Evolutionary conservation across 352 stramenopile species (phyloP).

Genomic region (Phytophthora europaea): DNA sequence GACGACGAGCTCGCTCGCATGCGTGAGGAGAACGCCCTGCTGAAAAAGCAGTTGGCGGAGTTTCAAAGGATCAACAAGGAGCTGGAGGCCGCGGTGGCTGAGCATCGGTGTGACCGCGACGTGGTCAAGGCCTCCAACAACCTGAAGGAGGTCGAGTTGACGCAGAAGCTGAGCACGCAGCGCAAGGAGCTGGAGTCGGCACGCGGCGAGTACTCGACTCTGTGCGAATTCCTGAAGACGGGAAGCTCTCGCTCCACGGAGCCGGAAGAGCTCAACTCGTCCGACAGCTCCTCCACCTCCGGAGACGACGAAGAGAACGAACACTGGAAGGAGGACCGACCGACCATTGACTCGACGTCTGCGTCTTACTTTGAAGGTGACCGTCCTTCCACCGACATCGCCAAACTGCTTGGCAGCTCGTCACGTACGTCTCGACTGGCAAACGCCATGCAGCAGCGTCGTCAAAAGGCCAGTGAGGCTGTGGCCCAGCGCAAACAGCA

Average conservation of each 20-base stretch:
- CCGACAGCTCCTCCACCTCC: slow-evolving; percentile 41
- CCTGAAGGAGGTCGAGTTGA: slow-evolving; percentile 64
- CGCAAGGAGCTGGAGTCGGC: slow-evolving; percentile 57
- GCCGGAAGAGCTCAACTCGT: slow-evolving; percentile 54
- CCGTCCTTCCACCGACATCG: slow-evolving; percentile 56
- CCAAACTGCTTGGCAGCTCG: slow-evolving; percentile 43
- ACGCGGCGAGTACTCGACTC: slow-evolving; percentile 52
- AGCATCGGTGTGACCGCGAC: slow-evolving; percentile 66
- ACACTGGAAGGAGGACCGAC: slow-evolving; percentile 45
- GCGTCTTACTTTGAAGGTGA: slow-evolving; percentile 53
- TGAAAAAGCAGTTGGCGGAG: slow-evolving; percentile 69
- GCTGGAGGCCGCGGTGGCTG: slow-evolving; percentile 63
- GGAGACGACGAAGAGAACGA: slow-evolving; percentile 45
- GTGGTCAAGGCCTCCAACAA: slow-evolving; percentile 68
- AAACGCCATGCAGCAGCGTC: slow-evolving; percentile 44
- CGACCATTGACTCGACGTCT: slow-evolving; percentile 32
- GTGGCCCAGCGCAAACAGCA: slow-evolving; percentile 47
- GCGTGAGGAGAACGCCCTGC: slow-evolving; percentile 59
- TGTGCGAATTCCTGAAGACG: slow-evolving; percentile 64
- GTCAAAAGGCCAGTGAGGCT: slow-evolving; percentile 40
- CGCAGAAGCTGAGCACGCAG: slow-evolving; percentile 61
- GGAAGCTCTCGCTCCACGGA: slow-evolving; percentile 58
- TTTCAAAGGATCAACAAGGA: slow-evolving; percentile 71
- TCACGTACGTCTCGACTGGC: slow-evolving; percentile 41
- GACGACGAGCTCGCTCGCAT: slow-evolving; percentile 49